Base-by-base conservation (phyloP, 495 filamentous ascomycete species). In the Cercophora newfieldiana region DNA sequence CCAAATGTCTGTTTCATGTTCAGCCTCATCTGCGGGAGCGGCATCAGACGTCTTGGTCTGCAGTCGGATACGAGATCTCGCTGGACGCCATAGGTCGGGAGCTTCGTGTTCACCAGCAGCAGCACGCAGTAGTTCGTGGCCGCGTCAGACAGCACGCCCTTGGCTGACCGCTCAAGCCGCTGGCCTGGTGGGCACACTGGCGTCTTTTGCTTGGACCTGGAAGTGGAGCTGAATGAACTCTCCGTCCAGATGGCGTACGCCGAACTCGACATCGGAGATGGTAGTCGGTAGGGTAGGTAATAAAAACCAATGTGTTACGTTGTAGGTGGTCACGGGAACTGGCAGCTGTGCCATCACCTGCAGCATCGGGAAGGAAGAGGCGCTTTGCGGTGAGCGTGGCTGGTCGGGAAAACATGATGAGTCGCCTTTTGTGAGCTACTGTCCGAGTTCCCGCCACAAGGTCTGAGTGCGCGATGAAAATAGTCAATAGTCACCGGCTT, bases 31-130 rank as follows among this genome's bases (percentile, higher is more conserved):
- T 44, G 29, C 37, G 53, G 24, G 49, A 37, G 28, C 29, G 48
- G 48, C 61, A 33, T 37, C 61, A 33, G 30, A 33, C 37, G 37
- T 44, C 37, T 44, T 55, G 31, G 63, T 61, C 33, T 64, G 33
- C 18, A 19, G 61, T 30, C 33, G n/a, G 59, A 70, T 59, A 70
- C 68, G 64, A 70, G 65, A 50, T 65, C 29, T 48, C 19, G 33
- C 14, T 26, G 68, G 56, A 65, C 64, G 68, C 67, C 68, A 70
- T 70, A 62, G 59, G 67, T 25, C 19, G 55, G 28, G 3, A 19
- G 22, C 22, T 28, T 26, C 51, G 51, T 54, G 50, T 55, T 55
- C 51, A 49, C 16, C 44, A 55, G 51, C 51, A 55, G 51, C 21
- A 10, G 51, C 21, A 26, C 22, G 51, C 21, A 10, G 51, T 24